Conservation (phyloP, 192 early-diverging fungal species). For the Backusella mclennaniae region DNA sequence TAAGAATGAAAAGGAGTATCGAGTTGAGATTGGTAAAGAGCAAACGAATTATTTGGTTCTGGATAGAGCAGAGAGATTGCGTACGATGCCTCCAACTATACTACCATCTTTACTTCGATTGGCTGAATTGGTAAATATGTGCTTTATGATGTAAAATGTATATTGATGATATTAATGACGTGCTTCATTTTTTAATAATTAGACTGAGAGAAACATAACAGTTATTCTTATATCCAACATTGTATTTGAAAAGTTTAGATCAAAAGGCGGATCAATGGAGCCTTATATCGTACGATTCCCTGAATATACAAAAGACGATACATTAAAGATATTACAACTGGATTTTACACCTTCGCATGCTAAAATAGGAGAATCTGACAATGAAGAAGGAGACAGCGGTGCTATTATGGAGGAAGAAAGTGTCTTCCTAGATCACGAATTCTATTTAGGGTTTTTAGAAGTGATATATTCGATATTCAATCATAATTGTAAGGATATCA, state of each 20-base stretch:
- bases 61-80: constrained; percentile 79
- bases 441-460: constrained; percentile 76
- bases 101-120: constrained; percentile 71
- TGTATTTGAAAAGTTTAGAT: constrained; percentile 78
- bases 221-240: constrained; percentile 75
- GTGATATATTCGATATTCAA: constrained; percentile 82
- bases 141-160: neutral
- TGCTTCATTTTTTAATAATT: neutral
- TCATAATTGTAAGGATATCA: constrained; percentile 77
- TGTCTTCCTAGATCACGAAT: constrained; percentile 41
- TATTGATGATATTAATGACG: neutral
- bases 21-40: constrained; percentile 23
- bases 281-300: constrained; percentile 72
- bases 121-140: constrained; percentile 58
- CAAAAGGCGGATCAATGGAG: constrained; percentile 58
- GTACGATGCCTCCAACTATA: constrained; percentile 65
- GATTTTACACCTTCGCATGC: constrained; percentile 52
- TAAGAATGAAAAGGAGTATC: neutral
- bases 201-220: constrained; percentile 55
- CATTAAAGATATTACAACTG: constrained; percentile 63
- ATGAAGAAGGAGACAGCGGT: neutral
- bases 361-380: neutral
- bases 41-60: constrained; percentile 46
- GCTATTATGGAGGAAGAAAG: neutral
- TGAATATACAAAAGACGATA: constrained; percentile 72